These are phyloP conservation scores for Prunus davidiana DNA, from an alignment of 306 rosid species.

Conservation along the genomic window DNA sequence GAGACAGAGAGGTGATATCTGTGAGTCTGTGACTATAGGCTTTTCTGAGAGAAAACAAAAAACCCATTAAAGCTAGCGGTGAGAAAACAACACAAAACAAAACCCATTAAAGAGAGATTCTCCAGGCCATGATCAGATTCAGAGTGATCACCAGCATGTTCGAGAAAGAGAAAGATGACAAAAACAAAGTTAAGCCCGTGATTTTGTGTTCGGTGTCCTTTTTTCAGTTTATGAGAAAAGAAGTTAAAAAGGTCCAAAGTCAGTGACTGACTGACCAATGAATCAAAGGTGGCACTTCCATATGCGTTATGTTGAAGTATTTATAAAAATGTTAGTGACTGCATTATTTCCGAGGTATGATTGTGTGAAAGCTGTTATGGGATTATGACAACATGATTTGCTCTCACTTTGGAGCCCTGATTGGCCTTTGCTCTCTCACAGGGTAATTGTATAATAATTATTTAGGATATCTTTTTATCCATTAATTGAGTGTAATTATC, in stretches of 20 bases:
- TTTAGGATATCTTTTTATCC: background rate
- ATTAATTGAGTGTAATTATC: background rate
- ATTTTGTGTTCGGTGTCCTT: conserved; percentile 34
- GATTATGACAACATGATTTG: conserved; percentile 2
- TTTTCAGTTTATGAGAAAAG: conserved; percentile 3
- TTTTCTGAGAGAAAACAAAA: no score
- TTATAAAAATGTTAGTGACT: background rate
- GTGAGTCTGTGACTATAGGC: conserved; percentile 5
- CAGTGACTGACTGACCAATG: conserved; percentile 19
- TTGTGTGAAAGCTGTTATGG: background rate
- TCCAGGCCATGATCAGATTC: conserved; percentile 2
- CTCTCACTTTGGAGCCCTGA: background rate
- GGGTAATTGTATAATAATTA: no score
- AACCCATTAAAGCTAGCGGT: background rate
- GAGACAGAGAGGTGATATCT: background rate
- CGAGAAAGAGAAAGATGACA: conserved; percentile 45
- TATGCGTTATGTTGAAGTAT: background rate
- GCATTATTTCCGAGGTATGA: background rate
- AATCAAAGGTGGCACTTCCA: background rate
- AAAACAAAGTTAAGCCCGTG: conserved; percentile 62
- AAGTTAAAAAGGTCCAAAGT: background rate
- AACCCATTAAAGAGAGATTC: conserved; percentile 7
- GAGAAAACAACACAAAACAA: background rate
- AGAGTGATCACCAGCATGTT: conserved; percentile 13
- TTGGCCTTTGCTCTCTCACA: no score